Conservation (phyloP, 1,284 basidiomycete genomes). For the Schizopora paradoxa region DNA sequence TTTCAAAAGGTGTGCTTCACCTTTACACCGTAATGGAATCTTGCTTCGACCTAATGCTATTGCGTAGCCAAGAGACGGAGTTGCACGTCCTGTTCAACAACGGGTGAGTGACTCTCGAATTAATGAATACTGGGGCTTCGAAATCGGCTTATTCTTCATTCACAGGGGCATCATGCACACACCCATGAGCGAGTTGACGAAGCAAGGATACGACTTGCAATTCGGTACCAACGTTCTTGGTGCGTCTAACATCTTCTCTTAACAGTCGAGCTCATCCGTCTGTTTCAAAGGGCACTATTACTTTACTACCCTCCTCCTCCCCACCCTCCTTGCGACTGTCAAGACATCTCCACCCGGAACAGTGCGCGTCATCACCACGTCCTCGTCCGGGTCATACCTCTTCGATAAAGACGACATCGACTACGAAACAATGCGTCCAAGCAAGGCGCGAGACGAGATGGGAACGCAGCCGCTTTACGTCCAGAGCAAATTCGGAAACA, state of each 20-base stretch:
- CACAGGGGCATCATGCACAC: conserved; percentile 38
- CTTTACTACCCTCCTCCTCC: conserved; percentile 32
- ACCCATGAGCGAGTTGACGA: conserved; percentile 28
- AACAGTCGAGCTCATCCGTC: background rate
- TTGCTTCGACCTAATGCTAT: no score
- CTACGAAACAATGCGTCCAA: conserved; percentile 12
- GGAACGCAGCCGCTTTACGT: conserved; percentile 33
- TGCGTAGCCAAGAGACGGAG: conserved; percentile 21
- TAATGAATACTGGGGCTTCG: background rate
- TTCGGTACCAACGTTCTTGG: conserved; percentile 38
- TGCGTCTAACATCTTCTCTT: background rate
- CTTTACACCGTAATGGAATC: background rate
- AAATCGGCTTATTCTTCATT: background rate
- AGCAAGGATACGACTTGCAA: conserved; percentile 38
- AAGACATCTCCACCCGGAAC: conserved; percentile 22
- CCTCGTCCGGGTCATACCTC: conserved; percentile 25
- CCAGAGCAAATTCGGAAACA: conserved; percentile 48
- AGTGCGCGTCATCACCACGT: conserved; percentile 32
- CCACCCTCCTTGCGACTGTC: conserved; percentile 26
- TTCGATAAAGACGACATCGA: conserved; percentile 23
- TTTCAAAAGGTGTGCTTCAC: conserved; percentile 35
- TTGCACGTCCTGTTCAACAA: conserved; percentile 26
- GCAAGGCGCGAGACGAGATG: conserved; percentile 28
- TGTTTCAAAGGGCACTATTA: conserved; percentile 24
- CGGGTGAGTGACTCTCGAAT: conserved; percentile 18